Conservation (phyloP, 116 monocot genomes). For the Phalaenopsis hybrid region DNA sequence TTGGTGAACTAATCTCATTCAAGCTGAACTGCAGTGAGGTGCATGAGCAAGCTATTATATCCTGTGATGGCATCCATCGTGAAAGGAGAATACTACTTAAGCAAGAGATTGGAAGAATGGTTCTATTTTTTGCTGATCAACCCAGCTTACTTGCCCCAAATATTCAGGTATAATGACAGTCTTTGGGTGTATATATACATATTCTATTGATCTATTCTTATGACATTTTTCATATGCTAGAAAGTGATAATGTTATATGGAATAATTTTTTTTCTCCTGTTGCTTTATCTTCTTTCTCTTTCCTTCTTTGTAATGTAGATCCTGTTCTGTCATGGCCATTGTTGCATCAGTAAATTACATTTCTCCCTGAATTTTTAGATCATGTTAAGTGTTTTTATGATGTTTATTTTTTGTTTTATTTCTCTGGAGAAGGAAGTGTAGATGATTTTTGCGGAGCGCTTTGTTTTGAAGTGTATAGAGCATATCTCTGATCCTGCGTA, state of each 20-base stretch:
- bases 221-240: not conserved
- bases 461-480: too few species aligned
- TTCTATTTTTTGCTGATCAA: constrained; percentile 92
- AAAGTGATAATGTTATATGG: not conserved
- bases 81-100: constrained; percentile 96
- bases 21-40: constrained; percentile 57
- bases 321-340: not conserved
- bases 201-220: not conserved
- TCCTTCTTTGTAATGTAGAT: not conserved
- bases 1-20: constrained; percentile 8
- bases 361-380: not conserved
- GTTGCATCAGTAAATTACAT: not conserved
- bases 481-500: not conserved
- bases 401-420: not conserved
- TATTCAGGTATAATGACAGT: constrained; percentile 58
- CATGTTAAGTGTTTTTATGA: not conserved
- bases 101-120: constrained; percentile 94
- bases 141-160: constrained; percentile 97
- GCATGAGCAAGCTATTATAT: constrained; percentile 69
- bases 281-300: not conserved
- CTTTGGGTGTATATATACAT: not conserved
- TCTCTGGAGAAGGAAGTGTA: too few species aligned
- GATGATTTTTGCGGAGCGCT: too few species aligned
- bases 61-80: constrained; percentile 64
- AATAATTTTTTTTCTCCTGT: not conserved